A percentile compares a stretch with the other conserved stretches of the same genome.
These are phyloP conservation scores for Trichosporon asahii DNA, from an alignment of 1,284 basidiomycete genomes.

Conservation along the genomic window DNA sequence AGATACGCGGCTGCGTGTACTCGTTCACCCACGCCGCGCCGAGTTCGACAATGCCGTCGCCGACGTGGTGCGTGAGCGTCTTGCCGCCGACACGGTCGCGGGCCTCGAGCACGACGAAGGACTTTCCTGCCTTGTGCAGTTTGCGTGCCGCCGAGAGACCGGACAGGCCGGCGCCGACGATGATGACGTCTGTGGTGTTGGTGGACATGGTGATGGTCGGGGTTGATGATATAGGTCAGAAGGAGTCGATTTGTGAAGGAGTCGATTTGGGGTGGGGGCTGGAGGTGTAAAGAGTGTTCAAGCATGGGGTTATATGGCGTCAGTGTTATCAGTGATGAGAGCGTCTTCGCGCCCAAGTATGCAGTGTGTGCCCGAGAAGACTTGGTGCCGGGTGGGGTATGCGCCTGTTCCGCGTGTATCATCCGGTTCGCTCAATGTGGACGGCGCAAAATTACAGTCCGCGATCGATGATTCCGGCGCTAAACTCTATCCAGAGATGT, in stretches of 20 bases:
- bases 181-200: slow-evolving; percentile 16
- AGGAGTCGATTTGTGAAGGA: too few species aligned
- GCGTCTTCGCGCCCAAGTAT: too few species aligned
- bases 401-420: too few species aligned
- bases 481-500: background rate
- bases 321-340: too few species aligned
- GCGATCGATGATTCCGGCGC: too few species aligned
- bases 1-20: slow-evolving; percentile 16
- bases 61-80: slow-evolving; percentile 11
- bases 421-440: too few species aligned
- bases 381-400: too few species aligned
- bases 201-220: background rate
- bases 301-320: too few species aligned
- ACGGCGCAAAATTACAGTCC: too few species aligned
- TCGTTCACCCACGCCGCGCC: slow-evolving; percentile 24
- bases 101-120: slow-evolving; percentile 22
- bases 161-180: slow-evolving; percentile 22
- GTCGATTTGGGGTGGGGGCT: background rate
- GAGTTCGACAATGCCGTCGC: slow-evolving; percentile 18
- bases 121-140: slow-evolving; percentile 20
- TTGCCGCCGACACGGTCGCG: slow-evolving; percentile 23
- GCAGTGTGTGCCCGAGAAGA: too few species aligned
- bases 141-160: slow-evolving; percentile 19
- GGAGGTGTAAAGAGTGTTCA: too few species aligned
- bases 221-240: too few species aligned